Evolutionary conservation across 495 filamentous ascomycete genomes (phyloP).

Genomic region (Aspergillus steynii): DNA sequence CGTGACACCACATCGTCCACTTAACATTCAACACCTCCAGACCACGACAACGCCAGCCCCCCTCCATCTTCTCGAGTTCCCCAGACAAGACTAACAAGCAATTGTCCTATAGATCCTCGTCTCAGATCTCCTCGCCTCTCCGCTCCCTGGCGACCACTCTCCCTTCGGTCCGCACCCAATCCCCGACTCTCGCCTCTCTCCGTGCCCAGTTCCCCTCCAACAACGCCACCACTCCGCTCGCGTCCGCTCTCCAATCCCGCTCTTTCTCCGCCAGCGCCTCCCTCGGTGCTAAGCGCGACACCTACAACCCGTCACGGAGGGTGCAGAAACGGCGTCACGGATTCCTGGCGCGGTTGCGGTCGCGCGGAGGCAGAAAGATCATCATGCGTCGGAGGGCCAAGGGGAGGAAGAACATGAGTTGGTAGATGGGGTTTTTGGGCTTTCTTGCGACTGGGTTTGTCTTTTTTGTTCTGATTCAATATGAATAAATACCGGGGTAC

Average conservation of each 20-base stretch:
- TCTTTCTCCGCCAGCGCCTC: slow-evolving; percentile 44
- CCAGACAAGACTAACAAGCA: not conserved
- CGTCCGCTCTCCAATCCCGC: slow-evolving; percentile 30
- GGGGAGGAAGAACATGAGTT: slow-evolving; percentile 62
- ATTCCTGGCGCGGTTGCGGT: slow-evolving; percentile 60
- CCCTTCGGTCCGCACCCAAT: slow-evolving; percentile 38
- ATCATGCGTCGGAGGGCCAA: slow-evolving; percentile 59
- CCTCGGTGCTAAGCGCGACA: slow-evolving; percentile 57
- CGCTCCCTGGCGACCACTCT: slow-evolving; percentile 26
- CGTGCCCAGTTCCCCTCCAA: slow-evolving; percentile 15
- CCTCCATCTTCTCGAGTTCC: not conserved
- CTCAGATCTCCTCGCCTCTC: slow-evolving; percentile 18
- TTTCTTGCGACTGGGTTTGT: slow-evolving; percentile 1
- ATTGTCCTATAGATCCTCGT: slow-evolving; percentile 12
- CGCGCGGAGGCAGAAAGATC: slow-evolving; percentile 56
- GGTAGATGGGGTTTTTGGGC: slow-evolving; percentile 28
- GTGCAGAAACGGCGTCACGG: slow-evolving; percentile 73
- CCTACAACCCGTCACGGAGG: slow-evolving; percentile 65
- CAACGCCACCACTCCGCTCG: slow-evolving; percentile 17
- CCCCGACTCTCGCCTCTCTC: slow-evolving; percentile 34
- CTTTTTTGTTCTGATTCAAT: not conserved
- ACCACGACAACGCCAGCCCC: slow-evolving; percentile 3
- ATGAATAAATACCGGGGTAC: not conserved
- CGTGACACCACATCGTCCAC: not conserved
- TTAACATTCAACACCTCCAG: not conserved